Evolutionary conservation across 148 eudicot species (phyloP).

Genomic region (Chenopodium suecicum): DNA sequence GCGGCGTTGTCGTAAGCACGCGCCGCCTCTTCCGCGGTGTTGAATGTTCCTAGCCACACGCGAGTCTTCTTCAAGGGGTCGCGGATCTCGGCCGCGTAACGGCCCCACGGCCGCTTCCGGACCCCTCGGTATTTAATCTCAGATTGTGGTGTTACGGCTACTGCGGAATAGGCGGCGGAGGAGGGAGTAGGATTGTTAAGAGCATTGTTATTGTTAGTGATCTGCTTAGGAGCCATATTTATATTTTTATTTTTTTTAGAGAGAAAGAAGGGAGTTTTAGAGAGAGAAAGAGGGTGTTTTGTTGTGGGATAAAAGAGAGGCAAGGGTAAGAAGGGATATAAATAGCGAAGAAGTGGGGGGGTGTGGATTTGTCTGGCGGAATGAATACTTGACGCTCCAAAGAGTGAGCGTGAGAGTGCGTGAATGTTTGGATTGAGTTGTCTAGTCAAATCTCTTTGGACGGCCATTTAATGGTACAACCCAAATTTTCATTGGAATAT

Average conservation of each 20-base stretch:
- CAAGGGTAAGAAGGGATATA: conserved; percentile 4
- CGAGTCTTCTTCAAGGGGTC: conserved; percentile 45
- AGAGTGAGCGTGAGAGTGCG: background rate
- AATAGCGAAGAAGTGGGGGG: conserved; percentile 8
- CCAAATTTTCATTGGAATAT: background rate
- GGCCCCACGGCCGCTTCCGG: conserved; percentile 46
- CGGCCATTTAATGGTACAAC: background rate
- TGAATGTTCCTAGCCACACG: conserved; percentile 49
- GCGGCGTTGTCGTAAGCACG: conserved; percentile 45
- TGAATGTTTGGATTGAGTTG: background rate
- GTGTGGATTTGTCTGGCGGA: background rate
- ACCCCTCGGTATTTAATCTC: conserved; percentile 36
- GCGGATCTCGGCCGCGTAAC: conserved; percentile 51
- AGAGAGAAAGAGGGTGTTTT: background rate
- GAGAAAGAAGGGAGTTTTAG: background rate
- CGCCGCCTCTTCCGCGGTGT: conserved; percentile 52
- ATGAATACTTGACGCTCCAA: conserved; percentile 2
- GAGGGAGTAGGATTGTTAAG: background rate
- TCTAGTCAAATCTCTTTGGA: background rate
- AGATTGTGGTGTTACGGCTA: background rate
- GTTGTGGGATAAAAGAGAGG: conserved; percentile 23
- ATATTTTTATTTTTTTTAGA: too few species aligned
- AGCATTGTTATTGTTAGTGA: background rate
- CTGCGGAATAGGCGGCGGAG: background rate
- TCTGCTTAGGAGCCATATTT: conserved; percentile 16